Base-by-base conservation (phyloP, 1,284 basidiomycete genomes). In the Naganishia sp. region DNA sequence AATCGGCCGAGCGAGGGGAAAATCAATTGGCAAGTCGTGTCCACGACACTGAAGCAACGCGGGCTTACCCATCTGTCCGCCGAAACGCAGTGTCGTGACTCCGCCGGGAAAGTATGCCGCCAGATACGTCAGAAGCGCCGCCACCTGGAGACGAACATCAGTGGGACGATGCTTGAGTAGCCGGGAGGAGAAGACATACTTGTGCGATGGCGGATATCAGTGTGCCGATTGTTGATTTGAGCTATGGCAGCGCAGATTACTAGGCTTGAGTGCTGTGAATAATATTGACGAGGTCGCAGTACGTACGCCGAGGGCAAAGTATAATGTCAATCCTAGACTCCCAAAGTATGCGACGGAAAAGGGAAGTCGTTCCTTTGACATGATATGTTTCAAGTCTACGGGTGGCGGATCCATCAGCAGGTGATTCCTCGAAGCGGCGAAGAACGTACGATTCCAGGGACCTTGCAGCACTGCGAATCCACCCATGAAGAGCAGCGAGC, bases 61-160 rank as follows among this genome's bases (percentile, higher is more conserved):
- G 36, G 7, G 18, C 69, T 64, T 43, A 68, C 67, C 87, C 78
- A 94, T 85, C 68, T 89, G 87, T 18, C 88, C 87, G 15, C 92
- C 92, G 73, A 94, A 86, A 33, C 90, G 85, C 43, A 94, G 82
- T 0, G 92, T 94, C 69, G 78, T 79, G 23, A 78, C 70, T 5
- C 81, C 92, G 13, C 92, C 92, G 3, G 92, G 92, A 80, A 94
- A 95, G 79, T 95, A 96, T 0, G 92, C 92, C 18, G 91, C 82
- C 10, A 96, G 84, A 74, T 96, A 97, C 15, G 88, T 85, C 11
- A 95, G 81, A 10, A 97, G 85, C 0, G 92, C 88, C 50, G 89
- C 81, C 46, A 94, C 86, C 85, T 90, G 76, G 10, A 0, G n/a
- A 56, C 25, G 54, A 23, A 15, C 59, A 6, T 25, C 33, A 13